A percentile compares a stretch with the other conserved stretches of the same genome.
Evolutionary conservation across 2,329 filamentous ascomycete genomes (phyloP).

Genomic region (Annulohypoxylon truncatum): DNA sequence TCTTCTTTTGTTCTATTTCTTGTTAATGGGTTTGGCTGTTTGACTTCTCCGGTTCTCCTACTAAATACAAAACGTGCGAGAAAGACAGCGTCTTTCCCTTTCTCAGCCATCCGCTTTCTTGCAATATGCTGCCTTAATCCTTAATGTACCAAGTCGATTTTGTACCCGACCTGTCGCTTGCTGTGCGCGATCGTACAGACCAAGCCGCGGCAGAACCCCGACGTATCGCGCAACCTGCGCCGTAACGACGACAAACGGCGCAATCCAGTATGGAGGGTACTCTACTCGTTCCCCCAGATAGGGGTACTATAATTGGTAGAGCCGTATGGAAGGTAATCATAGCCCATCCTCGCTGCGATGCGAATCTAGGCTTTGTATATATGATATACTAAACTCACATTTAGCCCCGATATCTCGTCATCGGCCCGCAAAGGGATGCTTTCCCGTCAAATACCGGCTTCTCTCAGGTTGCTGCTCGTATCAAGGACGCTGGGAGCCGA

Average conservation of each 20-base stretch:
- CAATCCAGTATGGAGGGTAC: constrained; percentile 59
- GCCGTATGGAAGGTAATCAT: constrained; percentile 63
- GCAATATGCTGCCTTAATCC: constrained; percentile 38
- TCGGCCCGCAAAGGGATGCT: constrained; percentile 58
- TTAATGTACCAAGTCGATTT: constrained; percentile 38
- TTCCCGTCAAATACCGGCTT: constrained; percentile 53
- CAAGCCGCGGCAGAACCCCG: constrained; percentile 24
- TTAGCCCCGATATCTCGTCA: constrained; percentile 69
- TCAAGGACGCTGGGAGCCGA: constrained; percentile 52
- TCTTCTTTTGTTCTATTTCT: constrained; percentile 25
- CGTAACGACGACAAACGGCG: constrained; percentile 33
- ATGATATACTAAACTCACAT: constrained; percentile 37
- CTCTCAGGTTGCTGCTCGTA: constrained; percentile 55
- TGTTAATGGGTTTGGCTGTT: constrained; percentile 9
- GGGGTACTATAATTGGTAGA: constrained; percentile 63
- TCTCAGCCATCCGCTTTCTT: constrained; percentile 24
- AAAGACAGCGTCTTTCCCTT: constrained; percentile 35
- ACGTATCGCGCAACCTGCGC: constrained; percentile 35
- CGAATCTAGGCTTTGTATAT: constrained; percentile 5
- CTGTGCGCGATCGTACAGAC: constrained; percentile 37
- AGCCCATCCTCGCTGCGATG: constrained; percentile 12
- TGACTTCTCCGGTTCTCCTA: constrained; percentile 21
- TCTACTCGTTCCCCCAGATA: constrained; percentile 63
- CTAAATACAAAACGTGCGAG: constrained; percentile 2
- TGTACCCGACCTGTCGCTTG: constrained; percentile 34